Evolutionary conservation across 306 rosid species (phyloP).

Genomic region (Calophaca sinica): DNA sequence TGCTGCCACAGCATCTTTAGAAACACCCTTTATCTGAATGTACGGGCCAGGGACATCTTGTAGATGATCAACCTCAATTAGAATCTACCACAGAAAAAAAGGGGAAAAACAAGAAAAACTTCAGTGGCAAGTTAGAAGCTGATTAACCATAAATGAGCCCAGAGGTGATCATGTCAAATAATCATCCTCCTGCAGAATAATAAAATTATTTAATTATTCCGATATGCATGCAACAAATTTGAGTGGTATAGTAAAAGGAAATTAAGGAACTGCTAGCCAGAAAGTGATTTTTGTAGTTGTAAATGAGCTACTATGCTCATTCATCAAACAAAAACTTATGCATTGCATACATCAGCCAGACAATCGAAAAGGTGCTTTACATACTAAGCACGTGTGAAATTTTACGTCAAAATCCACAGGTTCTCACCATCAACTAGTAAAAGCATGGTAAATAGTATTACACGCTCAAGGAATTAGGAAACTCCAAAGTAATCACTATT

Average conservation of each 20-base stretch:
- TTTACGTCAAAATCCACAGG: too few relatives aligned
- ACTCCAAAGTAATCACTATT: conserved; percentile 2
- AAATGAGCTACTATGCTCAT: conserved; percentile 12
- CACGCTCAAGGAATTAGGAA: neutral
- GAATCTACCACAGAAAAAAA: conserved; percentile 58
- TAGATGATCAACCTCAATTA: conserved; percentile 93
- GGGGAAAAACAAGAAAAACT: conserved; percentile 1
- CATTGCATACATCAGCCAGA: too few relatives aligned
- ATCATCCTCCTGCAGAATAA: conserved; percentile 3
- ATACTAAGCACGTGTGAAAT: too few relatives aligned
- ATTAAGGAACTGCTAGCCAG: conserved; percentile 7
- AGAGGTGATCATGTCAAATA: conserved; percentile 14
- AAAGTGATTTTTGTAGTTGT: conserved; percentile 26
- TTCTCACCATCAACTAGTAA: too few relatives aligned
- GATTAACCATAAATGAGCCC: conserved; percentile 31
- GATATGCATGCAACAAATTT: conserved; percentile 22
- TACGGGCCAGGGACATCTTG: conserved; percentile 92
- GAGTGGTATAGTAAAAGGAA: conserved; percentile 16
- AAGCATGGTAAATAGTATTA: too few relatives aligned
- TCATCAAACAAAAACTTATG: neutral
- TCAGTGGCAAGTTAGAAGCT: conserved; percentile 28
- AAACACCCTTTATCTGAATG: conserved; percentile 93
- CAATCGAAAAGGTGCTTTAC: too few relatives aligned
- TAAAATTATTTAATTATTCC: conserved; percentile 33
- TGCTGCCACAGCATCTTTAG: conserved; percentile 92